phyloP scores from a whole-genome alignment of 768 basidiomycete genomes.

The Jaapia argillacea region DNA sequence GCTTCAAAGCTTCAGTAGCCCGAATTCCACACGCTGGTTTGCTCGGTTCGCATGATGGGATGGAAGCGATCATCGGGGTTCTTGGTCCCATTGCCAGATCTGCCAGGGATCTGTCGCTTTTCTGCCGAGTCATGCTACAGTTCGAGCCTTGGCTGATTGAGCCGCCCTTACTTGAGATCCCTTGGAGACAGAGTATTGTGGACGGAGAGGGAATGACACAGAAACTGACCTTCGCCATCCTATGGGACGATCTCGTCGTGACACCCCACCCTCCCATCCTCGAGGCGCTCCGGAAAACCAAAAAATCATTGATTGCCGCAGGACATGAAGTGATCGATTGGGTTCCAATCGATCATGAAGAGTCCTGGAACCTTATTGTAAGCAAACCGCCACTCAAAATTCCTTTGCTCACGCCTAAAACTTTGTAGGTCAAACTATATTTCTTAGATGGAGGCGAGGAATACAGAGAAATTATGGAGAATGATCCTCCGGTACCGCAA shows the following conservation, averaged over 20 bases:
- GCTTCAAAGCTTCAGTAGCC: constrained; percentile 36
- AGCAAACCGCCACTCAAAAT: constrained; percentile 10
- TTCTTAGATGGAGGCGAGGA: constrained; percentile 39
- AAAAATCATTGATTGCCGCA: constrained; percentile 28
- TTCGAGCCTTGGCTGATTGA: constrained; percentile 36
- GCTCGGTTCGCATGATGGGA: constrained; percentile 38
- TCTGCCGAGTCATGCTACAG: constrained; percentile 36
- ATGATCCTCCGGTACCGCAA: constrained; percentile 30
- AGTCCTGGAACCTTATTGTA: constrained; percentile 39
- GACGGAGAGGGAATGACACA: constrained; percentile 27
- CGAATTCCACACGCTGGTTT: constrained; percentile 43
- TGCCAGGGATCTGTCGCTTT: constrained; percentile 37
- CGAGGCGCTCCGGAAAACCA: constrained; percentile 28
- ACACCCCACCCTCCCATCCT: constrained; percentile 37
- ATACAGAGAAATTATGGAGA: constrained; percentile 26
- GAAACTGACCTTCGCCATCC: constrained; percentile 33
- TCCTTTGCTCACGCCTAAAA: constrained; percentile 1
- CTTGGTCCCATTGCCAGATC: constrained; percentile 39
- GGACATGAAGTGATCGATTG: constrained; percentile 45
- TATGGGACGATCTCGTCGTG: constrained; percentile 43
- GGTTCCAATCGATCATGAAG: constrained; percentile 32
- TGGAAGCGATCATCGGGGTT: constrained; percentile 42
- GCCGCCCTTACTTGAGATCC: constrained; percentile 36
- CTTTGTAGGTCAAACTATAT: constrained; percentile 32
- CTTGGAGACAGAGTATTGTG: constrained; percentile 33